A percentile compares a stretch with the other conserved stretches of the same genome.
phyloP scores from a whole-genome alignment of 176 grass and related monocot species.

The Hyparrhenia diplandra region DNA sequence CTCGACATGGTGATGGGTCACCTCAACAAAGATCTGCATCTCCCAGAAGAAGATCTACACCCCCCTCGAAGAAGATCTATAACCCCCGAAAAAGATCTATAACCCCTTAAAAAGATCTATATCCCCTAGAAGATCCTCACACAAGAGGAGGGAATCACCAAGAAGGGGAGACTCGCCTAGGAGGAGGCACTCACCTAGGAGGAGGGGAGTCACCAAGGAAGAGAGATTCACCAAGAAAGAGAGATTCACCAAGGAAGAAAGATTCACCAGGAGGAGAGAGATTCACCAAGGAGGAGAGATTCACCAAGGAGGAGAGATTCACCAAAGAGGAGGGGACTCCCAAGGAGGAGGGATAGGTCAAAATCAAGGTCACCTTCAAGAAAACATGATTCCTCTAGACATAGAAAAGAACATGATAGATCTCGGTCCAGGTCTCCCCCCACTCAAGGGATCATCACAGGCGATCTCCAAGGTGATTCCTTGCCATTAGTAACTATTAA shows the following conservation, averaged over 20 bases:
- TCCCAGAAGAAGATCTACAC: conserved; percentile 30
- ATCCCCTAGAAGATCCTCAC: conserved; percentile 38
- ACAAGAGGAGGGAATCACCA: background rate
- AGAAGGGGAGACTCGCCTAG: background rate
- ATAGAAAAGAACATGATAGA: conserved; percentile 59
- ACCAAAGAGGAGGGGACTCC: conserved; percentile 29
- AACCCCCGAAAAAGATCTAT: conserved; percentile 23
- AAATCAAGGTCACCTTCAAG: conserved; percentile 64
- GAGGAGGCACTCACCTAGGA: background rate
- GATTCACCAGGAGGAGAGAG: conserved; percentile 26
- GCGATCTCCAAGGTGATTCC: conserved; percentile 58
- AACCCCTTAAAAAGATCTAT: conserved; percentile 30
- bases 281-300: conserved; percentile 14
- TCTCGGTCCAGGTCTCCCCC: conserved; percentile 73
- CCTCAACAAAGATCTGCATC: conserved; percentile 36
- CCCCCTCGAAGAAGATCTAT: too few relatives aligned
- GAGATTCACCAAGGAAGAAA: conserved; percentile 3
- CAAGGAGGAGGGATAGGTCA: conserved; percentile 51
- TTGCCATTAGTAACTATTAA: conserved; percentile 8
- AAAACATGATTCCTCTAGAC: conserved; percentile 48
- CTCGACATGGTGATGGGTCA: conserved; percentile 41
- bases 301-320: conserved; percentile 38
- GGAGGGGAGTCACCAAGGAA: background rate
- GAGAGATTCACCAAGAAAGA: background rate
- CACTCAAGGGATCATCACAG: conserved; percentile 47